Evolutionary conservation across 2,329 filamentous ascomycete species (phyloP), one percentile per base, ranked within the genome.

Genomic region (Aspergillus carbonarius): DNA sequence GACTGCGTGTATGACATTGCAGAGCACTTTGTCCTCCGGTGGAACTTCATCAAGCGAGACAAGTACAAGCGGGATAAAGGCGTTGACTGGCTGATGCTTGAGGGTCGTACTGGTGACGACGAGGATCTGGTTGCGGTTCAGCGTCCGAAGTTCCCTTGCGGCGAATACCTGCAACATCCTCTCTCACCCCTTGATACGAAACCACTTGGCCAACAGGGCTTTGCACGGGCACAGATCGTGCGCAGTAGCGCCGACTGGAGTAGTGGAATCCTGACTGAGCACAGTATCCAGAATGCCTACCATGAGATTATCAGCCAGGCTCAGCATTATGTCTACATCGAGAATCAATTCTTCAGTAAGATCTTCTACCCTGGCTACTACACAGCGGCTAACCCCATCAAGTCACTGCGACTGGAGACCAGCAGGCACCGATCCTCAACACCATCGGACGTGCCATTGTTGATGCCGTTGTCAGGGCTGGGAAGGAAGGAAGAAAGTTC

Each of bases 21-120:
- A 0, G 93, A 97, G 76, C 93, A 98, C 72, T 99, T 98, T 67
- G 87, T 96, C 8, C 79, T 97, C 47, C 86, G 95, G 34, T 98
- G 93, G 95, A 98, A 99, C 71, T 96, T 96, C 69, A 83, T 93
- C 77, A 98, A 98, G 78, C 87, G 93, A 35, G 93, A 98, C 81
- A 98, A 98, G 79, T 97, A 98, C 79, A 98, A 98, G 80, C 88
- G 93, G 5, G 90, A 93, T 64, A 80, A 86, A 0, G 81, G 86
- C 37, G 96, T 91, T 64, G 91, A 96, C 70, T 98, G 93, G 92
- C 80, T 98, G 5, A 82, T 86, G 60, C 76, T 98, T 60, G 87
- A 91, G 59, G 92, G 90, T 6, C 86, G 91, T 13, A 84, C 89
- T 57, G 89, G 86, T 7, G 83, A 90, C 0, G 85, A 96, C 64